These are phyloP conservation scores for Paecilomyces variotii DNA, from an alignment of 2,329 filamentous ascomycete genomes.

Conservation along the genomic window DNA sequence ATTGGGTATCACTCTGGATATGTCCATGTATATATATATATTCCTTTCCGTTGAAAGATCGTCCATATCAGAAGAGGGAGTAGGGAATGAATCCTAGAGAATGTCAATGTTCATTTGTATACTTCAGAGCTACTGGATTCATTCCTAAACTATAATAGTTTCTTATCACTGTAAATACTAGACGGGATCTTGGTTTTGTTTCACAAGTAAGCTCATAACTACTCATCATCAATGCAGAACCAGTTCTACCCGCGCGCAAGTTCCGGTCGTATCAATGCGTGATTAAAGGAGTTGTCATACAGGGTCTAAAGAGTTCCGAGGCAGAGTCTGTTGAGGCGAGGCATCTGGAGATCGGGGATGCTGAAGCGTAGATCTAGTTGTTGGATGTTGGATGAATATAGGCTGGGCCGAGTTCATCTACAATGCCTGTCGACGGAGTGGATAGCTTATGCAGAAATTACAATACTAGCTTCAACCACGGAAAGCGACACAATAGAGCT, in stretches of 20 bases:
- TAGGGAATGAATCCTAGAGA: background rate
- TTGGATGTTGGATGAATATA: background rate
- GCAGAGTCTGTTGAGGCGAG: background rate
- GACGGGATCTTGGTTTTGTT: background rate
- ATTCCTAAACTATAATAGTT: background rate
- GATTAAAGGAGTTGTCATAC: constrained; percentile 8
- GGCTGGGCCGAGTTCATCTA: background rate
- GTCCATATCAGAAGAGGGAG: background rate
- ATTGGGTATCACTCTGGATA: background rate
- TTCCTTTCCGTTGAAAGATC: background rate
- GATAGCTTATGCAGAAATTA: background rate
- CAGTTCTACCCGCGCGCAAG: constrained; percentile 10
- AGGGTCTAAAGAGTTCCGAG: background rate
- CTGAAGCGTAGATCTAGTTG: background rate
- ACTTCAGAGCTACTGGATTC: no score
- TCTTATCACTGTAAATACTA: background rate
- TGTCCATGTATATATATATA: background rate
- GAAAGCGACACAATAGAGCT: background rate
- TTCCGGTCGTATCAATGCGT: constrained; percentile 12
- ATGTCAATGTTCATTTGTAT: no score
- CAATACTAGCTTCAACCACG: background rate
- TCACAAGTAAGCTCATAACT: background rate
- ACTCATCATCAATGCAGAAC: background rate
- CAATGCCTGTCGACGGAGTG: background rate
- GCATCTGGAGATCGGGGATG: background rate